Evolutionary conservation across 257 asterid genomes (phyloP), one percentile per base, ranked within the genome.

Genomic region (Plantago major): DNA sequence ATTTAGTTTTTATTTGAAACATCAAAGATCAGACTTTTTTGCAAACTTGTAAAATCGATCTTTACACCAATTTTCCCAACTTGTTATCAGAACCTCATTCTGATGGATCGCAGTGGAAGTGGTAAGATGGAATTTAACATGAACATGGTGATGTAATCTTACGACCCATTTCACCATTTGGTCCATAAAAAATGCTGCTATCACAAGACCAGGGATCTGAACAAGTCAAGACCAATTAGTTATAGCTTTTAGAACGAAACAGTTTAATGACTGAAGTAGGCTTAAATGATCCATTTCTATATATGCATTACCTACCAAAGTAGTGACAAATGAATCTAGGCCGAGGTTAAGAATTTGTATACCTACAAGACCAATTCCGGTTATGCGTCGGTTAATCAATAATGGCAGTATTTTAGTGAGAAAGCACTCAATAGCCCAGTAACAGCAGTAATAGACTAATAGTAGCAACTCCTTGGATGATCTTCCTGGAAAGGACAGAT

Each of bases 191-290:
- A 78, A 58, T 30, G 85, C 94, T 48, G 92, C 69, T 50, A 86
- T 43, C 38, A 79, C 63, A 63, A 82, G 68, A 51, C 92, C 97
- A 33, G 97, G 94, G 73, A 86, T 78, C 86, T 87, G 89, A 19
- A 81, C 66, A 47, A 22, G 11, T 11, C 30, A 15, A 55, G 68
- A 19, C 67, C 47, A 48, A 48, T 46, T 16, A 45, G 60, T 48
- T 17, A 42, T 62, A 63, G 46, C 55, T 40, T 58, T 26, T 7
- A 4, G 17, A 10, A 22, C 9, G 63, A 52, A 10, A 13, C 63
- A 40, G 51, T 18, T 19, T 46, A 58, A 43, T 59, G 49, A 51
- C 12, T 9, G n/a, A 30, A 33, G 4, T 30, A 48, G 63, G 46
- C 17, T 48, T 9, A 46, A 45, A 38, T 55, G 9, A 46, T 50